These are phyloP conservation scores for Clarkia xantiana DNA, from an alignment of 345 rosid species.

Conservation along the genomic window DNA sequence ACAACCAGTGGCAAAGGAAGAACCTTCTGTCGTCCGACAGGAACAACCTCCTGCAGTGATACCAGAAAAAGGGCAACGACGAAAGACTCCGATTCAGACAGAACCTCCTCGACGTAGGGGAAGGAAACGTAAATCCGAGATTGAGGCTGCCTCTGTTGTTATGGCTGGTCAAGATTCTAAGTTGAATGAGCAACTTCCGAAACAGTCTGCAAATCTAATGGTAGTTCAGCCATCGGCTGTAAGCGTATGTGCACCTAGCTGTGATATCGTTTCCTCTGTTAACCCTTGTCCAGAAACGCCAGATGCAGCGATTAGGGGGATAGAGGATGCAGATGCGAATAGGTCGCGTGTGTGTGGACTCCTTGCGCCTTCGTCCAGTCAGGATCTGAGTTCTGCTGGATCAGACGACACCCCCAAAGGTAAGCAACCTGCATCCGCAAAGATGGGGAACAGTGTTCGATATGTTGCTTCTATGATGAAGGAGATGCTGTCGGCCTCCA, in stretches of 20 bases:
- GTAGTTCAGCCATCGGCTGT: conserved; percentile 11
- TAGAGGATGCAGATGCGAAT: conserved; percentile 27
- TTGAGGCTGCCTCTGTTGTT: conserved; percentile 14
- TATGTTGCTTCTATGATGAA: conserved; percentile 59
- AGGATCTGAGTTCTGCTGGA: not conserved
- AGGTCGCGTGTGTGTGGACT: conserved; percentile 19
- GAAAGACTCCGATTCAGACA: conserved; percentile 20
- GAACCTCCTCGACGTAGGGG: conserved; percentile 31
- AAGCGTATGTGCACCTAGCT: conserved; percentile 15
- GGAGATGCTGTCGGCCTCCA: conserved; percentile 47
- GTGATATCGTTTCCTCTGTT: conserved; percentile 9
- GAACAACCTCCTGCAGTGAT: no score
- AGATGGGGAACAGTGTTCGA: conserved; percentile 12
- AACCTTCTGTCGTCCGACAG: no score
- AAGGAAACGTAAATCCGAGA: conserved; percentile 20
- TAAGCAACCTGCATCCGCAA: conserved; percentile 6
- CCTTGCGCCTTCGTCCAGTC: conserved; percentile 19
- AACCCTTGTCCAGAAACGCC: conserved; percentile 13
- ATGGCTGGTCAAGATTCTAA: conserved; percentile 13
- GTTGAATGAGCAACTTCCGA: conserved; percentile 17
- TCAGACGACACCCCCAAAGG: conserved; percentile 8
- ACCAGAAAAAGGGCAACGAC: conserved; percentile 26
- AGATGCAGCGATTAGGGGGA: conserved; percentile 15
- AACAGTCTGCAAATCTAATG: conserved; percentile 15
- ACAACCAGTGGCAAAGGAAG: no score